Conservation (phyloP, 768 basidiomycete genomes). For the Paxillus involutus region DNA sequence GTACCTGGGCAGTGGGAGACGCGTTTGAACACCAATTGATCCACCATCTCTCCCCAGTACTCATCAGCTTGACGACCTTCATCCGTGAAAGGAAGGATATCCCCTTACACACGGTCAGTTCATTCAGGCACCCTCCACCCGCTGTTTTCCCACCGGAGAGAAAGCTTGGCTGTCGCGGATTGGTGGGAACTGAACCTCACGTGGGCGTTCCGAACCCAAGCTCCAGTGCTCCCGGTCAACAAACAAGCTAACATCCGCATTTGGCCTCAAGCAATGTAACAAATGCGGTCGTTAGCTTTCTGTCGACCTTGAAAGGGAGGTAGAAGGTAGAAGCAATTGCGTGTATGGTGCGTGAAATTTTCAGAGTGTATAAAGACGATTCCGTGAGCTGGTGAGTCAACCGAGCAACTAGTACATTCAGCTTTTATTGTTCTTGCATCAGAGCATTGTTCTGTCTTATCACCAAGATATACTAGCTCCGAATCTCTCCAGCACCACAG, state of each 20-base stretch:
- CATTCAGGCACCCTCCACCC: not conserved
- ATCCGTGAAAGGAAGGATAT: conserved; percentile 14
- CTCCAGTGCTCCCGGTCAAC: conserved; percentile 17
- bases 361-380: conserved; percentile 25
- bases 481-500: conserved; percentile 1
- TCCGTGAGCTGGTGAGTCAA: conserved; percentile 9
- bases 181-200: not conserved
- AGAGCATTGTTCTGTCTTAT: not conserved
- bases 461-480: too few relatives aligned
- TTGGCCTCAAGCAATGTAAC: conserved; percentile 22
- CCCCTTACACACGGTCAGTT: not conserved
- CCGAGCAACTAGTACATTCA: conserved; percentile 13
- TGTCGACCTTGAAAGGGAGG: conserved; percentile 25
- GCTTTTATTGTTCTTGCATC: conserved; percentile 32
- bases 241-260: conserved; percentile 30
- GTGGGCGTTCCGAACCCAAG: not conserved
- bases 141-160: too few relatives aligned
- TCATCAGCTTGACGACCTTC: conserved; percentile 3
- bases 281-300: conserved; percentile 19
- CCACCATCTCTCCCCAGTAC: too few relatives aligned
- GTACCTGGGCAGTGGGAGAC: too few relatives aligned
- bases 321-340: conserved; percentile 17
- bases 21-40: too few relatives aligned
- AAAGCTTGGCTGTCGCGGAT: too few relatives aligned
- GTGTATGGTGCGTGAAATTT: not conserved